Evolutionary conservation across 495 filamentous ascomycete species (phyloP), one percentile per base, ranked within the genome.

Genomic region (Penicillium turbatum): DNA sequence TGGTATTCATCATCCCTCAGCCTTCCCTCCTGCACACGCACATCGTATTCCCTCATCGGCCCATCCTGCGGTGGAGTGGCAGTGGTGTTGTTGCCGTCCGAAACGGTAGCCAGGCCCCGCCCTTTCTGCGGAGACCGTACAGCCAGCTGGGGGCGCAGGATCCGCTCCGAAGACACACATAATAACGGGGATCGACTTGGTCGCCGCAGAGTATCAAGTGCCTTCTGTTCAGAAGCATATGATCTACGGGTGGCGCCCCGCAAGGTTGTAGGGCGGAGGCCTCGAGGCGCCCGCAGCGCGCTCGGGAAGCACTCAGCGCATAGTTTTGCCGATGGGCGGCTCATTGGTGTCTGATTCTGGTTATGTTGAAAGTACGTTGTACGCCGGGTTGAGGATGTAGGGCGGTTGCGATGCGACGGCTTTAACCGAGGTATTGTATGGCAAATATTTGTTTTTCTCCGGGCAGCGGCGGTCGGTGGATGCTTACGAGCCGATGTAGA

Each of bases 1-100:
- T 98, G 93, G 62, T 97, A 89, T 43, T 89, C 80, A 64, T 98
- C 93, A 68, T 97, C 88, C 48, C 86, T 78, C 44, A 98, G 67
- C 52, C 82, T 68, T 13, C 89, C 88, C 43, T 74, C 69, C 36
- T 79, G 72, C 12, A 98, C 90, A 38, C 92, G 81, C 29, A 74
- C 71, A 60, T 97, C 86, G 66, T 98, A 98, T 69, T 97, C 93
- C 41, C 82, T 78, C 59, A 97, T 71, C 1, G 93, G 93, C 1
- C 92, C 92, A 50, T 67, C 74, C 31, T 50, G 41, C 48, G 61
- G 61, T 29, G 42, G 46, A 39, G 39, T 31, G 35, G 59, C 15
- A 1, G 38, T 26, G 16, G 51, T 53, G 42, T 50, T 51, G 16
- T 50, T 4, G 40, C 47, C 21, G 24, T 47, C 51, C 26, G 40